Evolutionary conservation across 176 grass and related monocot genomes (phyloP).

Genomic region (bread wheat (Triticum aestivum)): IWGSC_CS_RefSeq_v2.1 NC_057810.1:585779959-585780458

Average conservation of each 20-base stretch:
- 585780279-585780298: conserved; percentile 23
- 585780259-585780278: conserved; percentile 42
- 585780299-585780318: conserved; percentile 44
- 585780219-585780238: conserved; percentile 37
- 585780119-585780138: conserved; percentile 38
- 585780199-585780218: conserved; percentile 52
- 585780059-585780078: conserved; percentile 40
- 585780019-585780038: conserved; percentile 43
- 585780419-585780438: conserved; percentile 60
- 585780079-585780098: conserved; percentile 36
- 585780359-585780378: conserved; percentile 48
- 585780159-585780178: conserved; percentile 32
- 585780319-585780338: conserved; percentile 45
- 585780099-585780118: conserved; percentile 43
- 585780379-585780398: conserved; percentile 37
- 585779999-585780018: conserved; percentile 53
- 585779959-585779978: conserved; percentile 46
- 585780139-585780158: conserved; percentile 25
- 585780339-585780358: conserved; percentile 26
- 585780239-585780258: conserved; percentile 37
- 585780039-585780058: conserved; percentile 23
- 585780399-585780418: conserved; percentile 35
- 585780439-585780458: conserved; percentile 48
- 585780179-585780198: conserved; percentile 36
- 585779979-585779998: conserved; percentile 3